Percentiles rank a stretch among this genome's conserved stretches.
Conservation (phyloP, 73 alveolate species). For the Paramecium pentaurelia region DNA sequence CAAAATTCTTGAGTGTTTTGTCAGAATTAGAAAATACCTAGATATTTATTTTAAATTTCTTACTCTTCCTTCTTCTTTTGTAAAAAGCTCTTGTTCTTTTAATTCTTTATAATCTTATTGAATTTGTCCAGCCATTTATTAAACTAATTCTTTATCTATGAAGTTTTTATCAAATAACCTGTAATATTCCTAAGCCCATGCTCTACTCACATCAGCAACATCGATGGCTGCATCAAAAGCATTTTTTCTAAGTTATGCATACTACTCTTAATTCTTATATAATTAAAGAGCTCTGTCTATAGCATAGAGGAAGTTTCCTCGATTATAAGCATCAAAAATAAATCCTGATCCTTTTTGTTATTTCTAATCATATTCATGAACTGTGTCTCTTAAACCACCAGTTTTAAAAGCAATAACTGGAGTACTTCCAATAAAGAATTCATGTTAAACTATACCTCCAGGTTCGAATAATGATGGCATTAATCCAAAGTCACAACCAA, state of each 20-base stretch:
- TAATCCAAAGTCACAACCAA: conserved; percentile 96
- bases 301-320: conserved; percentile 87
- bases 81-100: conserved; percentile 63
- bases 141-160: conserved; percentile 65
- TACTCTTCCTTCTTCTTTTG: conserved; percentile 66
- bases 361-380: conserved; percentile 33
- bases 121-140: conserved; percentile 22
- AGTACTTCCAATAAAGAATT: conserved; percentile 97
- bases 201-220: conserved; percentile 90
- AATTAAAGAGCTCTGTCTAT: conserved; percentile 86
- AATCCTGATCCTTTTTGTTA: conserved; percentile 88
- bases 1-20: not conserved
- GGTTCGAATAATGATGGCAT: conserved; percentile 99
- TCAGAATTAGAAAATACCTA: conserved; percentile 22
- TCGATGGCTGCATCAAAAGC: conserved; percentile 92
- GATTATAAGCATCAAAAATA: conserved; percentile 79
- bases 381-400: conserved; percentile 95
- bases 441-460: conserved; percentile 99
- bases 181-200: conserved; percentile 95
- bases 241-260: conserved; percentile 82
- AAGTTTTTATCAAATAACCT: conserved; percentile 80
- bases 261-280: conserved; percentile 74
- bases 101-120: conserved; percentile 49
- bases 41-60: not conserved
- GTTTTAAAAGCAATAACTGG: conserved; percentile 98